Conservation (phyloP, 2,329 filamentous ascomycete genomes). For the Fragosphaeria purpurea region DNA sequence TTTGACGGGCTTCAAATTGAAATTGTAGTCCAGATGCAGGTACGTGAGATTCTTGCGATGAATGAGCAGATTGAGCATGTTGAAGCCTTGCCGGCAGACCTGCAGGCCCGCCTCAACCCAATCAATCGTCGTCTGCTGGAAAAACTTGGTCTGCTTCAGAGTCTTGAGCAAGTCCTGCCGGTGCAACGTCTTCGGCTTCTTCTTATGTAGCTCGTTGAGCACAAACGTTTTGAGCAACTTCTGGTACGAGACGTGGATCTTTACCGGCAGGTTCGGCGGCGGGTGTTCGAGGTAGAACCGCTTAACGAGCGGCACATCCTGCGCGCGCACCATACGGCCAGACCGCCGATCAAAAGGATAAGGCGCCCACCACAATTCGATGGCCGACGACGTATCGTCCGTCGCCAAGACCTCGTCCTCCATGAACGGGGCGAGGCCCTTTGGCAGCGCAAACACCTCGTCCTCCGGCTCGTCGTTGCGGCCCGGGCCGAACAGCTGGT, state of each 20-base stretch:
- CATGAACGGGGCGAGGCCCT: slow-evolving; percentile 75
- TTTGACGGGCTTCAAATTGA: slow-evolving; percentile 98
- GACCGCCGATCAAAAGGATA: slow-evolving; percentile 92
- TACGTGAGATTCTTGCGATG: slow-evolving; percentile 98
- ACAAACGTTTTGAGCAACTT: slow-evolving; percentile 95
- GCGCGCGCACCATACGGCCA: slow-evolving; percentile 89
- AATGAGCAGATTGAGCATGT: slow-evolving; percentile 96
- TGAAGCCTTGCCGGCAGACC: slow-evolving; percentile 96
- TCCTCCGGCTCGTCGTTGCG: slow-evolving; percentile 67
- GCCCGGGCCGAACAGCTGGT: slow-evolving; percentile 78
- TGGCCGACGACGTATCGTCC: slow-evolving; percentile 79
- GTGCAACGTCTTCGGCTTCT: slow-evolving; percentile 88
- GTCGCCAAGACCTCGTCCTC: slow-evolving; percentile 82
- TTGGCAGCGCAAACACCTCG: slow-evolving; percentile 74
- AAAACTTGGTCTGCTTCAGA: slow-evolving; percentile 95
- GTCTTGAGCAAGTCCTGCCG: slow-evolving; percentile 86
- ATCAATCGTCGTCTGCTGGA: slow-evolving; percentile 98
- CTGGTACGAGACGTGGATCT: slow-evolving; percentile 96
- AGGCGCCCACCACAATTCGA: slow-evolving; percentile 95
- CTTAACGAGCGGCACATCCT: slow-evolving; percentile 94
- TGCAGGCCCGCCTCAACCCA: slow-evolving; percentile 99
- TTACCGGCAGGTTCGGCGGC: slow-evolving; percentile 77
- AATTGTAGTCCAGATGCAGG: slow-evolving; percentile 97
- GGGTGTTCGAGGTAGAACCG: slow-evolving; percentile 98
- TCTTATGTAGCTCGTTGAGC: slow-evolving; percentile 92